A percentile compares a stretch with the other conserved stretches of the same genome.
phyloP scores from a whole-genome alignment of 106 monocot genomes.

The Dendrobium huoshanense region DNA sequence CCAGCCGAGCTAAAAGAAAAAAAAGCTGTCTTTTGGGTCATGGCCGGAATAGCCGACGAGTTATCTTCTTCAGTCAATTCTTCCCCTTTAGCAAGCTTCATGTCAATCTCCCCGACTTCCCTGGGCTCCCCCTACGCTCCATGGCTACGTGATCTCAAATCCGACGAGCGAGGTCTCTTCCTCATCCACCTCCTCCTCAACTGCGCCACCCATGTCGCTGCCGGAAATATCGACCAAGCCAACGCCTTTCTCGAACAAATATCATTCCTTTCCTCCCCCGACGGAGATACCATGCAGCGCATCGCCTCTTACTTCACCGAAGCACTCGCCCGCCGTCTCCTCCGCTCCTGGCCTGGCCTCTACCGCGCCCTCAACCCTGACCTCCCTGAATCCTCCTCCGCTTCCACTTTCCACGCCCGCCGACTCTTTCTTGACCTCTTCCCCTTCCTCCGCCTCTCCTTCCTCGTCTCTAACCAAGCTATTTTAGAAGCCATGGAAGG shows the following conservation, averaged over 20 bases:
- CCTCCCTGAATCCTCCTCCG: constrained; percentile 12
- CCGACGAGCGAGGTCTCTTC: constrained; percentile 32
- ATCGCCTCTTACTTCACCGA: constrained; percentile 42
- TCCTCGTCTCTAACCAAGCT: constrained; percentile 37
- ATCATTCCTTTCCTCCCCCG: constrained; percentile 25
- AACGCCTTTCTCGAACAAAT: constrained; percentile 38
- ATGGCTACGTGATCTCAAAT: constrained; percentile 14
- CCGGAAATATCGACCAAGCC: constrained; percentile 29
- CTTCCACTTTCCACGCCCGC: constrained; percentile 9
- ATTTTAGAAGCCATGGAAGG: constrained; percentile 50
- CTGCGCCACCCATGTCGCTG: constrained; percentile 33
- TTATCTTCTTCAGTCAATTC: constrained; percentile 16
- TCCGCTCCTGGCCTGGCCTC: constrained; percentile 30
- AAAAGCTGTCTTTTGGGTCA: not conserved
- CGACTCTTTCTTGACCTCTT: constrained; percentile 39
- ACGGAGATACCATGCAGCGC: constrained; percentile 39
- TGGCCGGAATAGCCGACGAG: constrained; percentile 10
- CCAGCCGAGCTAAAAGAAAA: not conserved
- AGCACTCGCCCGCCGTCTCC: constrained; percentile 34
- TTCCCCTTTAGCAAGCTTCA: constrained; percentile 26
- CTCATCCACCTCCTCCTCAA: constrained; percentile 37
- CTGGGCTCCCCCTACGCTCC: not conserved
- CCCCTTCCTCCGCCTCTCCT: constrained; percentile 45
- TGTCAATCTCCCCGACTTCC: constrained; percentile 9
- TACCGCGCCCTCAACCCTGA: constrained; percentile 22